Evolutionary conservation across 2,329 filamentous ascomycete species (phyloP), one percentile per base, ranked within the genome.

Genomic region (Diaporthe ampelina): DNA sequence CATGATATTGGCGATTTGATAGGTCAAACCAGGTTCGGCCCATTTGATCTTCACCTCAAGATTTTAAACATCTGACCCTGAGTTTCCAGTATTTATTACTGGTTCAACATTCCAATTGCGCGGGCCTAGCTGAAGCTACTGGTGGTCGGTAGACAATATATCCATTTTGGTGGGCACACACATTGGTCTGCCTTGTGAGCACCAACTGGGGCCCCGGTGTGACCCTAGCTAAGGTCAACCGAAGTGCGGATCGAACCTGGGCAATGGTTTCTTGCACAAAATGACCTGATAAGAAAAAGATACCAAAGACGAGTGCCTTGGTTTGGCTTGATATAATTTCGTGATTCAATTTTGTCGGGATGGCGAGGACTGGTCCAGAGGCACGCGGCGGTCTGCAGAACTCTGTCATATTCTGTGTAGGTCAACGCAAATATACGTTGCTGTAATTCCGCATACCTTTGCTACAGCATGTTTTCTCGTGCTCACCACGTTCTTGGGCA

Each of bases 11-110:
- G n/a, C 11, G 10, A 40, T 26, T 54, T 54, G n/a, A 68, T 54
- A 40, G 48, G 63, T 15, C 48, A 54, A n/a, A 50, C 40, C 48
- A 40, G 21, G 1, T 21, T 6, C 19, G 63, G 48, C 21, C 32
- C 48, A 54, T 54, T 54, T 68, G 63, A 54, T 68, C 63, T 68
- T 8, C 63, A 21, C 29, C 63, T 54, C 32, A 37, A 11, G 7
- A 13, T 9, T 26, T 40, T 9, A 8, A 21, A 40, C 17, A 17
- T 26, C 2, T 9, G n/a, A 68, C 17, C 15, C 15, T 40, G 63
- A 21, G 48, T 54, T 68, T 54, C 32, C n/a, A 54, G 52, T 24
- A 26, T n/a, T 1, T 8, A 67, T 15, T 26, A 1, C 26, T 40
- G 48, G 37, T 37, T 54, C n/a, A 13, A 40, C 9, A 8, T 48